Conservation (phyloP, 1,139 yeast species). For the Lodderomyces metapsilosis region DNA sequence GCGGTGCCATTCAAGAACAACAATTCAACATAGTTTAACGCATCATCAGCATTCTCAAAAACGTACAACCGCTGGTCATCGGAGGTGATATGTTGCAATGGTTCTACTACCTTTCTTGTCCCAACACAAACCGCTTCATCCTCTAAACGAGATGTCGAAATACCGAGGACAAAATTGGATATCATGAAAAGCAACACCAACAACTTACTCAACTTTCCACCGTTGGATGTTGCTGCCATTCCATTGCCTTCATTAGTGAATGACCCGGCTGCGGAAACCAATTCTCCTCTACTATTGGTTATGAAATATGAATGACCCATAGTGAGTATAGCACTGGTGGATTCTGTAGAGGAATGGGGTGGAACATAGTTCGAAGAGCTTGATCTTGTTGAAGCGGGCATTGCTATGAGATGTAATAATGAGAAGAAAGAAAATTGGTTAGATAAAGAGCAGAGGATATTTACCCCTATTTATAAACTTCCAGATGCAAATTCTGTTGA, state of each 20-base stretch:
- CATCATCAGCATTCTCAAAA: neutral
- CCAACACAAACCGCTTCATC: neutral
- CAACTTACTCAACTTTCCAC: neutral
- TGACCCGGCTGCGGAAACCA: neutral
- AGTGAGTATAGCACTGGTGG: neutral
- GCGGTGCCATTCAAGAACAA: neutral
- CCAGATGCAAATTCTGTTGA: no score
- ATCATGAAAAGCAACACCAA: neutral
- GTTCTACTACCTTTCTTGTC: neutral
- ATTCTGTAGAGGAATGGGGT: neutral
- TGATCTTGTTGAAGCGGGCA: neutral
- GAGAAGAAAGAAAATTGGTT: no score
- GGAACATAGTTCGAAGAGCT: no score
- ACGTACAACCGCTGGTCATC: neutral
- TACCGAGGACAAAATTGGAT: neutral
- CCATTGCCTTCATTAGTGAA: neutral
- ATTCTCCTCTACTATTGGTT: neutral
- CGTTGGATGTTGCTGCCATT: neutral
- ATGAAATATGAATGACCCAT: neutral
- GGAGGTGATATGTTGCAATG: neutral
- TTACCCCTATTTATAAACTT: neutral
- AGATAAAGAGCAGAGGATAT: neutral
- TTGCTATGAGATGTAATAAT: neutral
- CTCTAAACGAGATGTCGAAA: neutral
- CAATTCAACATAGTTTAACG: constrained; percentile 2